These are phyloP conservation scores for Fusarium sp. DNA, from an alignment of 2,329 filamentous ascomycete genomes.

Conservation along the genomic window DNA sequence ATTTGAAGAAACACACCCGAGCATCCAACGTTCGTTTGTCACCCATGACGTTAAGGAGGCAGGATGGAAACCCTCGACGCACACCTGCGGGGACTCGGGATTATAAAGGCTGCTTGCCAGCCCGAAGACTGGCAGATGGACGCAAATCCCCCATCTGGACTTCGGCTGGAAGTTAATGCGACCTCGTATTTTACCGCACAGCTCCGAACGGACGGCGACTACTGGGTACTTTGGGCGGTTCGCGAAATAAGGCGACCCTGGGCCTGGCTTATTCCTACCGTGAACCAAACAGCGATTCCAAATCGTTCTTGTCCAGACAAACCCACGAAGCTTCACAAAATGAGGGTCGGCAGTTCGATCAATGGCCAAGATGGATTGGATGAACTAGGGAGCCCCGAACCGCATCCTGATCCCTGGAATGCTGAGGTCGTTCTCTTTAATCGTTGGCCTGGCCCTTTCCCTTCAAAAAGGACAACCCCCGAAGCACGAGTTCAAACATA, in stretches of 20 bases:
- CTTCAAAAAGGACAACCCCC: background rate
- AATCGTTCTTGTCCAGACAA: background rate
- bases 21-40: background rate
- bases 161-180: background rate
- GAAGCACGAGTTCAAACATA: background rate
- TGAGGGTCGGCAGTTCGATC: background rate
- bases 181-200: background rate
- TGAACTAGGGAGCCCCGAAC: too few species aligned
- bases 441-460: background rate
- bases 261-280: background rate
- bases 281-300: background rate
- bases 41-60: background rate
- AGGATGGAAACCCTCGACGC: background rate
- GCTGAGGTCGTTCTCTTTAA: background rate
- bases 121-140: background rate
- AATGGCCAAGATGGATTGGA: background rate
- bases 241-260: background rate
- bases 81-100: background rate
- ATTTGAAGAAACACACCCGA: background rate
- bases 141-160: background rate
- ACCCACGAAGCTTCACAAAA: too few species aligned
- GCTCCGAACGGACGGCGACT: background rate
- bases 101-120: background rate
- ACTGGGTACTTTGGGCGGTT: background rate
- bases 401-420: background rate